These are phyloP conservation scores for Biscogniauxia mediterranea DNA, from an alignment of 2,329 filamentous ascomycete species.

Conservation along the genomic window DNA sequence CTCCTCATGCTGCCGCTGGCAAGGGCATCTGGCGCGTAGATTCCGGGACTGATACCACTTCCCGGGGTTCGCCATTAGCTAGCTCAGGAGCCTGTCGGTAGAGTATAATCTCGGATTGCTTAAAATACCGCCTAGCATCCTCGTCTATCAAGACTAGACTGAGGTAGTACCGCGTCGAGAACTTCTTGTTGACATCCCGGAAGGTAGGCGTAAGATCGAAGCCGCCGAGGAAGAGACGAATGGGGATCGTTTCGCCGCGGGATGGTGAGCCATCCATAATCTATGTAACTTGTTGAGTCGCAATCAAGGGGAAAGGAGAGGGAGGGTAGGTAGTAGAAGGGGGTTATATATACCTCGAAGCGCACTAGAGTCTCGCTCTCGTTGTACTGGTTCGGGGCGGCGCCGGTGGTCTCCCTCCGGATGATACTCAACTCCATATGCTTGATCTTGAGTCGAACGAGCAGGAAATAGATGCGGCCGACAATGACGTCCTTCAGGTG, in stretches of 20 bases:
- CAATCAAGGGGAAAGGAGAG: background rate
- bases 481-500: slow-evolving; percentile 99
- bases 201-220: slow-evolving; percentile 98
- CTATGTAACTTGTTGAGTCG: slow-evolving; percentile 39
- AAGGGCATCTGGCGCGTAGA: slow-evolving; percentile 25
- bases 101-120: slow-evolving; percentile 97
- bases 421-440: slow-evolving; percentile 99
- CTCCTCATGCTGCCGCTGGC: slow-evolving; percentile 23
- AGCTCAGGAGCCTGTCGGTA: slow-evolving; percentile 76
- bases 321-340: too few relatives aligned
- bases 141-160: slow-evolving; percentile 95
- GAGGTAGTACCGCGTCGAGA: slow-evolving; percentile 95
- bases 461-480: slow-evolving; percentile 94
- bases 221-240: slow-evolving; percentile 91
- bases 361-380: slow-evolving; percentile 97
- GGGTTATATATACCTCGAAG: slow-evolving; percentile 67
- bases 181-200: slow-evolving; percentile 99
- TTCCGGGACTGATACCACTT: slow-evolving; percentile 42
- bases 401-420: slow-evolving; percentile 90
- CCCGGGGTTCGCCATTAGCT: slow-evolving; percentile 45
- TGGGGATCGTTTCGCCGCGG: slow-evolving; percentile 90
- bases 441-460: slow-evolving; percentile 98
- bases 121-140: slow-evolving; percentile 97
- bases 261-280: slow-evolving; percentile 99
- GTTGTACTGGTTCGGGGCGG: slow-evolving; percentile 97